Evolutionary conservation across 2,329 filamentous ascomycete species (phyloP), one percentile per base, ranked within the genome.

Genomic region (Boeremia exigua): DNA sequence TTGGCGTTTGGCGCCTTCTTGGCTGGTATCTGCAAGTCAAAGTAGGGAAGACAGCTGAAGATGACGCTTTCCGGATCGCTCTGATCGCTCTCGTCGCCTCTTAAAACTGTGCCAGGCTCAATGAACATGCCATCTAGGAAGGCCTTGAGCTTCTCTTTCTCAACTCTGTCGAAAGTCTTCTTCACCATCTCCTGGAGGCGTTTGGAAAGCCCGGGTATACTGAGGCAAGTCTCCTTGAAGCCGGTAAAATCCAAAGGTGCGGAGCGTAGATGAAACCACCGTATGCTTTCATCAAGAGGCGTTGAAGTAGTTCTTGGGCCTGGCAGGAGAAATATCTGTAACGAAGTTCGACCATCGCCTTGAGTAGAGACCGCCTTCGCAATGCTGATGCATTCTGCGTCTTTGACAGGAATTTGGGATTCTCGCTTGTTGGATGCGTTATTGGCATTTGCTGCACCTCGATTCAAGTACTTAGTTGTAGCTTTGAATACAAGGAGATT

Each of bases 81-180:
- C 33, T 58, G 52, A 8, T 63, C 36, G 8, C 42, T 57, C 28
- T 70, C 67, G 30, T 74, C 71, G 6, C 54, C 68, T 42, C 71
- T 63, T 11, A 74, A 32, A 9, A 74, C 66, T 3, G 70, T 71
- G 7, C 72, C 72, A 7, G 70, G 69, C 43, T 74, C 69, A n/a
- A 74, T 67, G 47, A 70, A 75, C 56, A 67, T 65, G 6, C 72
- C 72, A 8, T 59, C 61, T 3, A 68, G 23, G 23, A 63, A 70
- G 10, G 56, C 44, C 33, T 68, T 70, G 9, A 67, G 48, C 10
- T 65, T 68, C 7, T 72, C 63, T 27, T 60, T 66, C 40, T 72
- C 63, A 1, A 75, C 19, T 39, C 60, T 68, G 14, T 55, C 48
- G 5, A 74, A 48, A 1, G 63, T 54, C 17, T 61, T 63, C 3